phyloP scores from a whole-genome alignment of 31 red algal genomes.

The Asparagopsis taxiformis region DNA sequence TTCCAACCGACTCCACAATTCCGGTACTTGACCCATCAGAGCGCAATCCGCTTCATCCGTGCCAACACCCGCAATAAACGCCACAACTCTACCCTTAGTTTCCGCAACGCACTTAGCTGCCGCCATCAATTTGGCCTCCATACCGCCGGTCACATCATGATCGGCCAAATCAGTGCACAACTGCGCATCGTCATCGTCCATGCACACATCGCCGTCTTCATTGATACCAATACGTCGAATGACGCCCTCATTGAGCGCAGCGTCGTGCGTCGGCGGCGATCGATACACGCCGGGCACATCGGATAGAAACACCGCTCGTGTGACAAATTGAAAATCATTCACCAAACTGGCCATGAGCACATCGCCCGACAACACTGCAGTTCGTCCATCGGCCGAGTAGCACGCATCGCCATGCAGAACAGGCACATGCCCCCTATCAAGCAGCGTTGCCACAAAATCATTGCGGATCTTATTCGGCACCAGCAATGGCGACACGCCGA shows the following conservation, averaged over 20 bases:
- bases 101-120: conserved; percentile 15
- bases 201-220: background rate
- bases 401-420: conserved; percentile 53
- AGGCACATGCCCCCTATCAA: conserved; percentile 44
- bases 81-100: conserved; percentile 7
- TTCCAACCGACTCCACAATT: background rate
- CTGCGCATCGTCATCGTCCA: background rate
- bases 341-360: conserved; percentile 7
- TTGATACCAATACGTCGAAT: background rate
- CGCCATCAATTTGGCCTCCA: conserved; percentile 34
- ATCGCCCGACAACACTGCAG: conserved; percentile 35
- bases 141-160: conserved; percentile 47
- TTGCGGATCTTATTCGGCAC: conserved; percentile 13
- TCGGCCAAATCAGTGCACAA: background rate
- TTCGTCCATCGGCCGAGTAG: conserved; percentile 34
- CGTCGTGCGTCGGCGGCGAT: background rate
- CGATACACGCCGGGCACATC: conserved; percentile 6
- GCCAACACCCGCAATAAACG: conserved; percentile 24
- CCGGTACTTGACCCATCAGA: conserved; percentile 10
- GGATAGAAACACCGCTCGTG: conserved; percentile 1
- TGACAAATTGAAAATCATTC: conserved; percentile 15
- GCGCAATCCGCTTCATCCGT: conserved; percentile 1
- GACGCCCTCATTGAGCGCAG: background rate
- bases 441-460: conserved; percentile 33
- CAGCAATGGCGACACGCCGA: conserved; percentile 43